phyloP scores from a whole-genome alignment of 2,329 filamentous ascomycete genomes.

The Colletotrichum caudatum region DNA sequence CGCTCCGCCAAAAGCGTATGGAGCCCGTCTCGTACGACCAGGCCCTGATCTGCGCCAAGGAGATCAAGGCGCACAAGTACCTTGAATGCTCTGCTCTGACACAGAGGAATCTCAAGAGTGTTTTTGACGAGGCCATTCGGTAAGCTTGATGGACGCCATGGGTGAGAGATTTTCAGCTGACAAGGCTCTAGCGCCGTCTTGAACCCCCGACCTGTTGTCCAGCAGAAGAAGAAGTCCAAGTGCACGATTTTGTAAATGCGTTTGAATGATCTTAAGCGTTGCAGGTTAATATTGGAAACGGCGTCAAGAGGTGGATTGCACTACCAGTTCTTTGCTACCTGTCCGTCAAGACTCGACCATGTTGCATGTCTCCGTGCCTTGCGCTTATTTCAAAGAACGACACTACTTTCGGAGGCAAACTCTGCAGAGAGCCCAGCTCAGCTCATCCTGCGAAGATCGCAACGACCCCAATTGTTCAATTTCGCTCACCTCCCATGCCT shows the following conservation, averaged over 20 bases:
- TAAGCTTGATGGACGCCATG: constrained; percentile 56
- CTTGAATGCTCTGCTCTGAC: constrained; percentile 97
- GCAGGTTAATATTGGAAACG: constrained; percentile 33
- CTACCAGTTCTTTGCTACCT: constrained; percentile 20
- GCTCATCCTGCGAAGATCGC: constrained; percentile 24
- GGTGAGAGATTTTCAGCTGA: constrained; percentile 45
- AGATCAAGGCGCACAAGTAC: constrained; percentile 97
- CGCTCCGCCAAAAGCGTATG: constrained; percentile 91
- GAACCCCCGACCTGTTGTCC: constrained; percentile 71
- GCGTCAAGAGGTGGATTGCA: constrained; percentile 35
- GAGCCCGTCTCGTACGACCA: constrained; percentile 96
- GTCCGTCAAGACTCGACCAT: constrained; percentile 29
- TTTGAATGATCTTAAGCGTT: constrained; percentile 30
- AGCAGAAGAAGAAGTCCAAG: constrained; percentile 73
- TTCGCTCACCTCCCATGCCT: neutral
- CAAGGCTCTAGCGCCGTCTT: constrained; percentile 71
- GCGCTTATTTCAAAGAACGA: constrained; percentile 19
- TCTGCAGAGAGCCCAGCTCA: constrained; percentile 20
- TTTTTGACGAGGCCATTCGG: constrained; percentile 99
- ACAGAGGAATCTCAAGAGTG: constrained; percentile 96
- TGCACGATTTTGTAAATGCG: constrained; percentile 74
- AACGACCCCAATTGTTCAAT: constrained; percentile 20
- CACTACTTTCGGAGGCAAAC: constrained; percentile 25
- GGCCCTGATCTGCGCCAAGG: constrained; percentile 87
- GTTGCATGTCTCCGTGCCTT: constrained; percentile 27